Evolutionary conservation across 306 rosid genomes (phyloP).

Genomic region (Trichosanthes truncata): DNA sequence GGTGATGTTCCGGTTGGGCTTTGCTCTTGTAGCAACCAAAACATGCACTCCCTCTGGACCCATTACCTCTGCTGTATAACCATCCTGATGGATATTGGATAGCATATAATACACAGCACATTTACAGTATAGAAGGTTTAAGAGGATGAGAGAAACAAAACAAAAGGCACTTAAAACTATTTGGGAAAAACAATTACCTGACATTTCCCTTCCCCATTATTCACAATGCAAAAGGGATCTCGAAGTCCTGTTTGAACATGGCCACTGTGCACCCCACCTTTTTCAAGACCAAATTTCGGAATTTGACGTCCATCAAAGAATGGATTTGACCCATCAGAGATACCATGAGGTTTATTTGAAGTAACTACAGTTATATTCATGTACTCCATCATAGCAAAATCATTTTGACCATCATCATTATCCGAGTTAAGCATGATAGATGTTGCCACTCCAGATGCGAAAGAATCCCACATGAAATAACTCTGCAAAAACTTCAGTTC

Average conservation of each 20-base stretch:
- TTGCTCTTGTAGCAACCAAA: slow-evolving; percentile 85
- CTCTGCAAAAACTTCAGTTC: slow-evolving; percentile 35
- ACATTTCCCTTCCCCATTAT: slow-evolving; percentile 73
- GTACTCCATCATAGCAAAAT: slow-evolving; percentile 74
- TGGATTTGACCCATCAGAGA: slow-evolving; percentile 80
- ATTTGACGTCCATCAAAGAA: slow-evolving; percentile 40
- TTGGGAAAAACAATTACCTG: slow-evolving; percentile 32
- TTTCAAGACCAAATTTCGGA: slow-evolving; percentile 50
- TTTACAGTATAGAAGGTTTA: neutral
- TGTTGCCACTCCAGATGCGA: slow-evolving; percentile 64
- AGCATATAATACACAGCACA: neutral
- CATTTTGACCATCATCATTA: slow-evolving; percentile 46
- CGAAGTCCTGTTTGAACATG: slow-evolving; percentile 71
- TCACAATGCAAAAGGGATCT: slow-evolving; percentile 67
- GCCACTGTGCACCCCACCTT: slow-evolving; percentile 83
- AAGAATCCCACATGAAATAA: slow-evolving; percentile 93
- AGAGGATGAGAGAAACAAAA: neutral
- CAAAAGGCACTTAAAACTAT: neutral
- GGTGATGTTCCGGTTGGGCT: slow-evolving; percentile 35
- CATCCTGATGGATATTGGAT: slow-evolving; percentile 52
- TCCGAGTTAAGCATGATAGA: slow-evolving; percentile 64
- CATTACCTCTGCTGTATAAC: slow-evolving; percentile 55
- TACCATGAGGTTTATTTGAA: slow-evolving; percentile 79
- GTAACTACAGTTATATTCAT: slow-evolving; percentile 82
- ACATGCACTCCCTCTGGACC: slow-evolving; percentile 56